Evolutionary conservation across 2,329 filamentous ascomycete genomes (phyloP).

Genomic region (Bimuria novae-zelandiae): DNA sequence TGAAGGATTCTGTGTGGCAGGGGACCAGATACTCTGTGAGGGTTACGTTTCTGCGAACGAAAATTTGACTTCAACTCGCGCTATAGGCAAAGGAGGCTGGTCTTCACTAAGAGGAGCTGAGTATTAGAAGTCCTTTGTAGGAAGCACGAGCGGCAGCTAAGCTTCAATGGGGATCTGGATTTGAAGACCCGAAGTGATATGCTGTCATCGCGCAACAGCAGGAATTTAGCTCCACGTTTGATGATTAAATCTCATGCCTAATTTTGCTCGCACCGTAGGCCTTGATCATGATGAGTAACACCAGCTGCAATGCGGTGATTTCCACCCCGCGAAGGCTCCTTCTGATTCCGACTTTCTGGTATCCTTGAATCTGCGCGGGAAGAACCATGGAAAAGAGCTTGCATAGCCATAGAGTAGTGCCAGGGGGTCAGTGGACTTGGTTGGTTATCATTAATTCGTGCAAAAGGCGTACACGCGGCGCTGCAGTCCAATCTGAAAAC

Average conservation of each 20-base stretch:
- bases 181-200: too few species aligned
- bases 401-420: constrained; percentile 11
- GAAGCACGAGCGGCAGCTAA: too few species aligned
- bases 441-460: constrained; percentile 16
- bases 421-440: constrained; percentile 11
- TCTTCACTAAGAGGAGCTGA: too few species aligned
- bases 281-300: neutral
- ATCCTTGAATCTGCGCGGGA: neutral
- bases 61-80: constrained; percentile 13
- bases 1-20: constrained; percentile 7
- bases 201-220: too few species aligned
- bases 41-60: constrained; percentile 17
- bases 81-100: too few species aligned
- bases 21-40: constrained; percentile 13
- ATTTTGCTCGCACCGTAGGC: neutral
- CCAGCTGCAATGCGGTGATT: neutral
- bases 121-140: too few species aligned
- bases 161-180: too few species aligned
- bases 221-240: too few species aligned
- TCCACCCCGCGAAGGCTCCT: neutral
- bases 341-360: neutral
- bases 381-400: neutral
- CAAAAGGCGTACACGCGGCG: constrained; percentile 10
- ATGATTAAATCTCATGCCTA: neutral
- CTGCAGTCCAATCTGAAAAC: constrained; percentile 9